Evolutionary conservation across 2,329 filamentous ascomycete species (phyloP).

Genomic region (Davidsoniella australis): DNA sequence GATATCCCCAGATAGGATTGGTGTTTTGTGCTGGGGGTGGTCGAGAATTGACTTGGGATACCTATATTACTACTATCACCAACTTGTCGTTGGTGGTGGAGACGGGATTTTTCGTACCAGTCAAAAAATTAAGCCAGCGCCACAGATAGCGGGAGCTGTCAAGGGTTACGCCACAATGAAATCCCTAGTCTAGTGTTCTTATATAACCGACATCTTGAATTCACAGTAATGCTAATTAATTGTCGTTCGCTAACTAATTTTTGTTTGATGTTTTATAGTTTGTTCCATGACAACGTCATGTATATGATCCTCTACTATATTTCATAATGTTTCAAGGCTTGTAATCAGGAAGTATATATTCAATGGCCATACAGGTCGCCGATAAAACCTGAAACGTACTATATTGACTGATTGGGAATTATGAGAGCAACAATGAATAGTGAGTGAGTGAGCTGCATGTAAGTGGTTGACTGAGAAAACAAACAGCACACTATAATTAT

Average conservation of each 20-base stretch:
- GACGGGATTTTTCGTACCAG: slow-evolving; percentile 7
- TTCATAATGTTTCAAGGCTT: no score
- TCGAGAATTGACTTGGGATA: background rate
- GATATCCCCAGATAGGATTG: background rate
- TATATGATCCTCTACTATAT: no score
- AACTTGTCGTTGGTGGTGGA: slow-evolving; percentile 3
- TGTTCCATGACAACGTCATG: no score
- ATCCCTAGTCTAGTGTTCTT: background rate
- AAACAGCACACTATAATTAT: no score
- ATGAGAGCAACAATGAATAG: no score
- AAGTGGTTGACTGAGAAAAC: no score
- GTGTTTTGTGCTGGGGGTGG: background rate
- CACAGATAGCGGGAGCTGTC: background rate
- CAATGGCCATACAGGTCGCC: no score
- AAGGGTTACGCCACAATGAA: background rate
- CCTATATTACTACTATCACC: background rate
- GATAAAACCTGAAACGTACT: no score
- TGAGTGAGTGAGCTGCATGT: no score
- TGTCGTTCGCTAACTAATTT: background rate
- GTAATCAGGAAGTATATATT: no score
- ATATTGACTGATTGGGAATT: no score
- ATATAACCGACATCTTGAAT: background rate
- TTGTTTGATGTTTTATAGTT: background rate
- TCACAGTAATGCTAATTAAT: background rate
- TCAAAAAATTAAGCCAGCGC: slow-evolving; percentile 4